Evolutionary conservation across 352 stramenopile genomes (phyloP), one percentile per base, ranked within the genome.

Genomic region (Achlya hypogyna): DNA sequence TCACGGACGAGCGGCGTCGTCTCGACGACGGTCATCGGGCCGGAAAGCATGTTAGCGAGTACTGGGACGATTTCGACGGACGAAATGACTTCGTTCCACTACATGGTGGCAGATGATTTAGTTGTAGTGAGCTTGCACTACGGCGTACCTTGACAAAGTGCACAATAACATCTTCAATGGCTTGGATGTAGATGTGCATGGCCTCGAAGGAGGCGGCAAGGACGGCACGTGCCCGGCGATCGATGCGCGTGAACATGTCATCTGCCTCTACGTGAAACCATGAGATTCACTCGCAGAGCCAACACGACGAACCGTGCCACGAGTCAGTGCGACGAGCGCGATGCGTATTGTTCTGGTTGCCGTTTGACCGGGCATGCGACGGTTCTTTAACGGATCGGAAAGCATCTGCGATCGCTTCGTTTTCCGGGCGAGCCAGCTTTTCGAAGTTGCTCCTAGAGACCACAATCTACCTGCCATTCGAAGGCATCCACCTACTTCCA

Each of bases 51-150:
- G 29, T 78, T 75, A 31, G 79, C 69, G n/a, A 93, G 65, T 22
- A 75, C 74, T 20, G 72, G 52, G 25, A 79, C 80, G 0, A 93
- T 71, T 66, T 92, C 85, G n/a, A 91, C 53, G 23, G 86, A 74
- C 9, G 85, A 92, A 4, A 81, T 78, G 5, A 88, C 76, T 60
- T 92, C 83, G 45, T 73, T 72, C 85, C 85, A 93, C 83, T 93
- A 68, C 20, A 72, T 2, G 16, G 35, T 25, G 28, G 5, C 16
- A 32, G 23, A 25, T 40, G 4, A 43, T 23, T 42, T 5, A 9
- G 38, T 45, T 27, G n/a, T 43, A 16, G 52, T 42, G 28, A 8
- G 10, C 31, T 60, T 10, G 6, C 8, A 1, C 14, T 16, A 45
- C 28, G 52, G 25, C 12, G 28, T 73, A 93, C 84, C 75, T 91